These are phyloP conservation scores for Citrus sinensis DNA, from an alignment of 345 rosid genomes.

Conservation along the genomic window DVS_A1.0 CM039163.1:37843501-37844000, in stretches of 20 bases:
- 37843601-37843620: background rate
- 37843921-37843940: background rate
- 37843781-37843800: background rate
- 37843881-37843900: background rate
- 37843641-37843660: background rate
- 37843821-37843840: background rate
- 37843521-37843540: constrained; percentile 60
- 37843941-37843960: background rate
- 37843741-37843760: background rate
- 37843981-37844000: background rate
- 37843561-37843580: background rate
- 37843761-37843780: background rate
- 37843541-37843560: constrained; percentile 45
- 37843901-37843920: background rate
- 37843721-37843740: background rate
- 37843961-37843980: background rate
- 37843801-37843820: background rate
- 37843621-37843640: background rate
- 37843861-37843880: background rate
- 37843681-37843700: background rate
- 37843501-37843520: constrained; percentile 69
- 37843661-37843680: too few relatives aligned
- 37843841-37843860: background rate
- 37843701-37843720: background rate
- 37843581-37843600: background rate